Percentiles rank a stretch among this genome's conserved stretches.
phyloP scores from a whole-genome alignment of 768 basidiomycete species.

The Suillus occidentalis region DNA sequence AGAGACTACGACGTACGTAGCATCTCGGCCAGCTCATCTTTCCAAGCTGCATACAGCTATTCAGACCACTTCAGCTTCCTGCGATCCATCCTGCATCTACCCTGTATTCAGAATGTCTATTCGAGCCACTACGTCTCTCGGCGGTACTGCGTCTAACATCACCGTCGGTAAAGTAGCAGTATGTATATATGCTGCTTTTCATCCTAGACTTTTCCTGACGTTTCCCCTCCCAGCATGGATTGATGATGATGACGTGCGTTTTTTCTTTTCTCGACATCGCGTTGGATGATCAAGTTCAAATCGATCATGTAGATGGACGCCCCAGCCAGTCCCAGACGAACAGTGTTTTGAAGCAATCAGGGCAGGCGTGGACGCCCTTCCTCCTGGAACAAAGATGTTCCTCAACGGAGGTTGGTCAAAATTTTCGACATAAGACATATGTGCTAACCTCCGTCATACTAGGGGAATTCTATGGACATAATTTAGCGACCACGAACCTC shows the following conservation, averaged over 20 bases:
- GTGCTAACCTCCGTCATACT: neutral
- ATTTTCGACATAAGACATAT: neutral
- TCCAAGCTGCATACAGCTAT: neutral
- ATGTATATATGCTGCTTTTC: neutral
- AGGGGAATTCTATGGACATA: conserved; percentile 60
- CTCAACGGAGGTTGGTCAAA: conserved; percentile 46
- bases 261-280: neutral
- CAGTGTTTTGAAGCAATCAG: conserved; percentile 64
- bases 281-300: neutral
- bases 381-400: conserved; percentile 46
- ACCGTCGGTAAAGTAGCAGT: conserved; percentile 3
- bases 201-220: neutral
- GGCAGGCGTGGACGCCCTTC: conserved; percentile 43
- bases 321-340: conserved; percentile 50
- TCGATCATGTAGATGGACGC: conserved; percentile 38
- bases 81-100: neutral
- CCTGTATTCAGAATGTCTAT: conserved; percentile 23
- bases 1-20: neutral
- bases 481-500: conserved; percentile 43
- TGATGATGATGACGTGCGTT: conserved; percentile 56
- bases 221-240: conserved; percentile 34
- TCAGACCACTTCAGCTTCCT: neutral
- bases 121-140: conserved; percentile 32
- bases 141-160: conserved; percentile 13
- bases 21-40: neutral